Base-by-base conservation (phyloP, 495 filamentous ascomycete genomes). In the Xanthoparmelia taractica region DNA sequence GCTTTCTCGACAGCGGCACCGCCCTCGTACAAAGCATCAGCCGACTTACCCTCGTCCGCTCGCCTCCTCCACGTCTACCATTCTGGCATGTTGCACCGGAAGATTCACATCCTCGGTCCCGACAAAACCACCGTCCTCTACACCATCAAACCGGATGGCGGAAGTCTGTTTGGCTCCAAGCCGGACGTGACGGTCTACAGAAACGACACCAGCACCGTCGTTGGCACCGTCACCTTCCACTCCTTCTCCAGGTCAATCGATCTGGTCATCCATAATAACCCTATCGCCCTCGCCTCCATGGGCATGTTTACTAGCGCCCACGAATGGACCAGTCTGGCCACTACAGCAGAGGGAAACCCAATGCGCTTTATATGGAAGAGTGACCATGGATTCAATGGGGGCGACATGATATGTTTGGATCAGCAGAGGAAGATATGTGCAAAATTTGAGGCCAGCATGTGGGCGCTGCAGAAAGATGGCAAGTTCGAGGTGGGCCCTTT, bases 161-260 rank as follows among this genome's bases (percentile, higher is more conserved):
- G 63, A 55, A 45, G 58, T 6, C 36, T 61, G 13, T 58, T 60
- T 41, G 47, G 63, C 41, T 66, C 66, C 12, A 66, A 63, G 45
- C 66, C 60, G 11, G 29, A 68, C 38, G 27, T 68, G 8, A 65
- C 37, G 18, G 13, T 65, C 27, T 23, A 56, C 1, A 43, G 15
- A 18, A 40, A 54, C 37, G 4, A 36, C 18, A 58, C 43, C 20
- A 25, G 31, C 47, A 29, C 18, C 29, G 27, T 57, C 31, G 13
- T 68, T 20, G 66, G 66, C 15, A 65, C 59, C 5, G 63, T 58
- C 10, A 68, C 48, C 0, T 65, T 63, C 40, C 63, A 63, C 45
- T 25, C 50, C n/a, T 57, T 25, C 45, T 57, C 59, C 18, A 20
- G 52, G 15, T 47, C n/a, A 1, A 63, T 68, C 10, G 63, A 66